Evolutionary conservation across 139 green algal genomes (phyloP).

Genomic region (Pleodorina starrii): DNA sequence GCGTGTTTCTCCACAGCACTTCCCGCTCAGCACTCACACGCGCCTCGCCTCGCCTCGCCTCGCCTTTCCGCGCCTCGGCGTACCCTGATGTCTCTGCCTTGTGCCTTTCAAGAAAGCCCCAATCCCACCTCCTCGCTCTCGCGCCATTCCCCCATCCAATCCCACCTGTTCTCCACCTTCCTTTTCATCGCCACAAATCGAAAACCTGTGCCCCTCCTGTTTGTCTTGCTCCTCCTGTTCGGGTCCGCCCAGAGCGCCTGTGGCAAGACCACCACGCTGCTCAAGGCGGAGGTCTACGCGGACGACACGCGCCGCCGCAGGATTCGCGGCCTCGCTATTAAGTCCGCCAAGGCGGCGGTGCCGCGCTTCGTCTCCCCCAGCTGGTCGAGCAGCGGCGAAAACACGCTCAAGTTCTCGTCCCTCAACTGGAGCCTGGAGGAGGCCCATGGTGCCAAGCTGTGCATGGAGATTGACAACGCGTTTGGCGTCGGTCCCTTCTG

Average conservation of each 20-base stretch:
- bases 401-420: conserved; percentile 28
- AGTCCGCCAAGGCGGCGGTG: not conserved
- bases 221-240: not conserved
- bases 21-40: not conserved
- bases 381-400: not conserved
- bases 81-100: no score
- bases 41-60: not conserved
- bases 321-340: not conserved
- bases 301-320: not conserved
- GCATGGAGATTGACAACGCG: not conserved
- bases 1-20: not conserved
- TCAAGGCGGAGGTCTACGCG: conserved; percentile 33
- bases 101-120: not conserved
- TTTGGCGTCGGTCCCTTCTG: not conserved
- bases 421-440: not conserved
- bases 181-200: not conserved
- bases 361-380: not conserved
- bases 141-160: not conserved
- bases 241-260: not conserved
- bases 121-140: not conserved
- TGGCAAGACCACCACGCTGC: not conserved
- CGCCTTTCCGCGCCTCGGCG: no score
- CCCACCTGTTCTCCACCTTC: not conserved
- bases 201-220: not conserved
- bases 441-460: not conserved